These are phyloP conservation scores for Pythium dissimile DNA, from an alignment of 352 stramenopile species.

Conservation along the genomic window DNA sequence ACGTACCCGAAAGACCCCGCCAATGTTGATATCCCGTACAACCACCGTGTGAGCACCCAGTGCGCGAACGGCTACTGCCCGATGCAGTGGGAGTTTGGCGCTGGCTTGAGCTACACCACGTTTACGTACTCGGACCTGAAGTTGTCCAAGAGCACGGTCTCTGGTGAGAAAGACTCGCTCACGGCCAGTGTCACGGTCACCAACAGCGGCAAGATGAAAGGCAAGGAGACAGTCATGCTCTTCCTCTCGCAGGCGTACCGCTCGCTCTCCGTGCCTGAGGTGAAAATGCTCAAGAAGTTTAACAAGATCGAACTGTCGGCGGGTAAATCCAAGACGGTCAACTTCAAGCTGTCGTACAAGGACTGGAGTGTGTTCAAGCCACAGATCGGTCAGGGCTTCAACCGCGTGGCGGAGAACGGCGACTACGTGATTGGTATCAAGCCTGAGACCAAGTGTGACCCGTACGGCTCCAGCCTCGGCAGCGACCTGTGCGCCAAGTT, in stretches of 20 bases:
- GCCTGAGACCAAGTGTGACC: slow-evolving; percentile 15
- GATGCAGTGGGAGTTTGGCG: slow-evolving; percentile 59
- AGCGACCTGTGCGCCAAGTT: slow-evolving; percentile 23
- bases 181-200: slow-evolving; percentile 20
- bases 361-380: slow-evolving; percentile 60
- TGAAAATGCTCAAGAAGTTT: slow-evolving; percentile 75
- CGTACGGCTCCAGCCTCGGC: slow-evolving; percentile 9
- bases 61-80: slow-evolving; percentile 23
- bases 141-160: slow-evolving; percentile 29
- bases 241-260: slow-evolving; percentile 25
- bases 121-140: slow-evolving; percentile 44
- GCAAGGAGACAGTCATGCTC: slow-evolving; percentile 45
- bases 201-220: slow-evolving; percentile 30
- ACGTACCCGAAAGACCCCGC: slow-evolving; percentile 72
- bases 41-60: slow-evolving; percentile 45
- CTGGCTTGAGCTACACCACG: slow-evolving; percentile 53
- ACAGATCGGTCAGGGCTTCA: slow-evolving; percentile 40
- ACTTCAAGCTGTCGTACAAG: slow-evolving; percentile 35
- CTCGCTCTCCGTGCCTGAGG: slow-evolving; percentile 44
- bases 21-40: slow-evolving; percentile 73
- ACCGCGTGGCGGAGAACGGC: slow-evolving; percentile 30
- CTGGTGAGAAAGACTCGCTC: slow-evolving; percentile 10
- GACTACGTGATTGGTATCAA: slow-evolving; percentile 52
- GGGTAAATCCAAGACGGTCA: slow-evolving; percentile 27
- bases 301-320: slow-evolving; percentile 48